Base-by-base conservation (phyloP, 163 green algal species). In the Coccomyxa subellipsoidea region DNA sequence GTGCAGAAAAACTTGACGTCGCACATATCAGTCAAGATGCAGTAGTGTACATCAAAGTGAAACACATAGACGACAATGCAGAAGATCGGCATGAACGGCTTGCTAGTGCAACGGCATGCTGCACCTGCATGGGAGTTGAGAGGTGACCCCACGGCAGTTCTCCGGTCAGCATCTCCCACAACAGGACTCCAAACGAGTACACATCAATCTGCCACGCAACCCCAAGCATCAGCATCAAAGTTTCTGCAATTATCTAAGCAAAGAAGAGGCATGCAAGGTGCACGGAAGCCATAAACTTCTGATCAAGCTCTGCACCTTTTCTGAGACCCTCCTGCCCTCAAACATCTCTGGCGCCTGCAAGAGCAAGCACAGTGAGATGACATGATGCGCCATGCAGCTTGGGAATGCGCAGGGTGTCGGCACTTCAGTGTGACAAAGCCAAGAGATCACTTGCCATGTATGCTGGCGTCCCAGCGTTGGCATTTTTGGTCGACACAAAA, bases 121-220 rank as follows among this genome's bases (percentile, higher is more conserved):
- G n/a, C 38, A 84, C 84, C 80, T 92, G 89, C 84, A 93, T 90
- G 69, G 82, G 89, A 1, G 71, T 84, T 29, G 77, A 76, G 70
- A 90, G 69, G 38, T 84, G 39, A 7, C 77, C 72, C 90, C 90
- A 94, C 0, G 90, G 90, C 77, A 91, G 59, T n/a, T 85, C 31
- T 1, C 86, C 88, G 0, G 80, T 82, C 47, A 77, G 34, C 73
- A 92, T 92, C 85, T 96, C 93, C 92, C 92, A 96, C 78, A 95
- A 80, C 29, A 93, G 82, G 29, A 96, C 85, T 25, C 83, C 90
- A 84, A 96, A 95, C 2, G 84, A 90, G 81, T 90, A 96, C 9
- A 94, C 90, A 80, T 96, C 35, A 85, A 73, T n/a, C 66, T 73
- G 66, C 23, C 47, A 59, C 21, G 3, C 5, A 18, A 18, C 47